Evolutionary conservation across 805 yeast species (phyloP), one percentile per base, ranked within the genome.

Genomic region (Lipomyces spencermartinsiae): DNA sequence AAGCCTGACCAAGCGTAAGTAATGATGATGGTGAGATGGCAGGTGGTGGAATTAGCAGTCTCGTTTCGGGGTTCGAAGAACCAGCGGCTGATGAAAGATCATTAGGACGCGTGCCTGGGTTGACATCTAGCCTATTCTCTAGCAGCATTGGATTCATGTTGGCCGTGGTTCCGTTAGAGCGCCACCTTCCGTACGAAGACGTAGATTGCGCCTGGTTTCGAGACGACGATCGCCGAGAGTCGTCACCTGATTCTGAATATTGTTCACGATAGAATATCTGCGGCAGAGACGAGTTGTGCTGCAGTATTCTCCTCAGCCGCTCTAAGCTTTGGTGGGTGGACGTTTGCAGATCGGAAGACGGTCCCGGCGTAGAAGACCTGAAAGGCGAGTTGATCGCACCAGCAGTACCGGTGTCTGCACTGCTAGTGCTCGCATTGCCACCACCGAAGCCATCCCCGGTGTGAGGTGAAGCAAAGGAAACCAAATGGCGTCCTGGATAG

Each of bases 281-380:
- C 16, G 64, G 63, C 14, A 39, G 12, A 3, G 64, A n/a, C 22
- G 64, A 34, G 53, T 61, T 61, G 49, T 56, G 64, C 14, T 35
- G 64, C 16, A 61, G 64, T 14, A 61, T 49, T 22, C 64, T 33
- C 25, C 63, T 22, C 8, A 61, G 53, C 25, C 64, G 39, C 35
- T 61, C 64, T 9, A 61, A 10, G 22, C 37, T 61, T n/a, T 55
- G 35, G 8, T 61, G 49, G n/a, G 58, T 16, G 25, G 64, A 61
- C 7, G 35, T 14, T n/a, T 58, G 61, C 31, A 53, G n/a, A 31
- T 31, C 56, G 16, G 49, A 16, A 43, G 49, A 16, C 10, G 8
- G 49, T 43, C 49, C 25, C 22, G 49, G 49, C n/a, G 49, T 43
- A 43, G 49, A n/a, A 6, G 49, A 43, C 49, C 22, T 16, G 9